Base-by-base conservation (phyloP, 2,329 filamentous ascomycete genomes). In the Rutstroemia sydowiana region DNA sequence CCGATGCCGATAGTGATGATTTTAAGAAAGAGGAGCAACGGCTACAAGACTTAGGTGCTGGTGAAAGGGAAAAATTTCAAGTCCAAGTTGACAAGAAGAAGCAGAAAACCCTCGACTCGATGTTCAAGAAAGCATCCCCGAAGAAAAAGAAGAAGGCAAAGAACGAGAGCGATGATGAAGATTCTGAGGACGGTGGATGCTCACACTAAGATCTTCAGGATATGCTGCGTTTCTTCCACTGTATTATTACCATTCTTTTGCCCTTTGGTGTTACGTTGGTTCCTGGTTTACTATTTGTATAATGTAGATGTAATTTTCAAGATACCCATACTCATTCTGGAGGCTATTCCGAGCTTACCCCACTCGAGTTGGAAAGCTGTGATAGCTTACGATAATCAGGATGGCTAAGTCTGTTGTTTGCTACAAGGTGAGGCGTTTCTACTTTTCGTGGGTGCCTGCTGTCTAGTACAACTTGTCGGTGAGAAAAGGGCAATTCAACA, bases 31-130 rank as follows among this genome's bases (percentile, higher is more conserved):
- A 88, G 48, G 88, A 89, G 58, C 67, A 69, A 52, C 75, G 80
- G 45, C 67, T 97, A 59, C 77, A 85, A 53, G 80, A 77, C 34
- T 73, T 79, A 63, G 93, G 93, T 1, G 75, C 73, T 16, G 73
- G 71, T 9, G 89, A 95, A 70, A 75, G 93, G 48, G 76, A 78
- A 56, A 88, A 86, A 66, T 77, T 92, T 47, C 82, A 87, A 68
- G 85, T 82, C 32, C 87, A 93, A 70, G 87, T 88, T 10, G 85
- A 93, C 58, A 83, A 83, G 64, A 92, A 88, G 70, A 68, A 75
- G 23, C 79, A 64, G 48, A 34, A 93, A 32, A 68, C 63, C 56
- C 65, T 69, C 28, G 68, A 66, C 48, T 64, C 66, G 20, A 69
- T 67, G 57, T 65, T 66, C 42, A 70, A 67, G 57, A 69, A 66